Base-by-base conservation (phyloP, 768 basidiomycete species). In the Plicaturopsis crispa region DNA sequence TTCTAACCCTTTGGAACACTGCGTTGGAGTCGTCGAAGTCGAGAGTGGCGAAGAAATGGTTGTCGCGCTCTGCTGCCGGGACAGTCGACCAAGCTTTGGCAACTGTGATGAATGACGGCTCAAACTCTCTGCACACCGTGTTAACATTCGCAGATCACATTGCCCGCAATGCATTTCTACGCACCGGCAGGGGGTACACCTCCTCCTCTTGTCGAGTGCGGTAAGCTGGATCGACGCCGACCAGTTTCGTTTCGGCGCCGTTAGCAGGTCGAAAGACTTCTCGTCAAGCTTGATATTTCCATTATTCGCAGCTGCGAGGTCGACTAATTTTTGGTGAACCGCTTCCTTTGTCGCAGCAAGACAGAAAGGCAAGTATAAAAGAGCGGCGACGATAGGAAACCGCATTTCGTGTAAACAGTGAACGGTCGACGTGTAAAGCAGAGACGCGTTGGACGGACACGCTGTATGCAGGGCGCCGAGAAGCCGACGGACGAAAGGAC, bases 141-240 rank as follows among this genome's bases (percentile, higher is more conserved):
- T 33, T 40, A 32, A 41, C 43, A 12, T 39, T 26, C 28, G 38
- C 16, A 40, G 31, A 19, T 13, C 5, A 2, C 5, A 35, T 17
- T n/a, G 5, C 17, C 35, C 14, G 16, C 6, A 39, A 4, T 11
- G 22, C 13, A n/a, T 18, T 7, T 2, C 21, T 5, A 72, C 87
- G 61, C 49, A 89, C 93, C 69, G 84, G 84, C 96, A 99, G 33
- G 93, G 94, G n/a, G 56, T 59, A 58, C 96, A 99, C 58, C 80
- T 84, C 53, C 88, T 79, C 45, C 80, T 72, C 7, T 75, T 63
- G 48, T 80, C 82, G 44, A 96, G 59, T 0, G 96, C 96, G 1
- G 96, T 99, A 56, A 98, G 73, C 10, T 91, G 80, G 38, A 99
- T 68, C 4, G 82, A 69, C n/a, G 81, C 79, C 2, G 85, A 84